These are phyloP conservation scores for Rhododendron ferrugineum DNA, from an alignment of 148 eudicot species.

Conservation along the genomic window DNA sequence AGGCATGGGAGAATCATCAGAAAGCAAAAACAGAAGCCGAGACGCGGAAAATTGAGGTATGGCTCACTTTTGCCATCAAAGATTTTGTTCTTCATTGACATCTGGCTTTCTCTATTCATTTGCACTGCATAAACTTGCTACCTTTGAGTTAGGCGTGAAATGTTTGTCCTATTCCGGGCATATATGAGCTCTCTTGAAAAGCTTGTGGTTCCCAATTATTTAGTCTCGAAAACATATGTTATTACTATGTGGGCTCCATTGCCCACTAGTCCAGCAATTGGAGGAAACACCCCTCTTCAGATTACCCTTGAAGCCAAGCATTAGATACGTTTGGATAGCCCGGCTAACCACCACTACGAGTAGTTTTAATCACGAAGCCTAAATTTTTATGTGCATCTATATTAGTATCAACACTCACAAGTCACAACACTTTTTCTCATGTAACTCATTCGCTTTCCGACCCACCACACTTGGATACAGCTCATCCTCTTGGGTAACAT, in stretches of 20 bases:
- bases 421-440: neutral
- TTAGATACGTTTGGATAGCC: neutral
- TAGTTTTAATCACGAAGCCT: neutral
- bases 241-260: neutral
- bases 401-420: neutral
- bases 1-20: conserved; percentile 73
- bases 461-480: neutral
- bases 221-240: neutral
- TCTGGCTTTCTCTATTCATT: neutral
- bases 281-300: neutral
- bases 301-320: neutral
- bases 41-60: conserved; percentile 57
- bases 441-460: neutral
- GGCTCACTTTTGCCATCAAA: neutral
- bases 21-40: conserved; percentile 62
- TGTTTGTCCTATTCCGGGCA: neutral
- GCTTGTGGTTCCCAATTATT: neutral
- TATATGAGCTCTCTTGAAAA: neutral
- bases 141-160: neutral
- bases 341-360: neutral
- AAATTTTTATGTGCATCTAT: neutral
- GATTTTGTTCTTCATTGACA: neutral
- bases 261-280: neutral
- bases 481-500: neutral
- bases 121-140: neutral